A percentile compares a stretch with the other conserved stretches of the same genome.
phyloP scores from a whole-genome alignment of 495 filamentous ascomycete genomes.

The Lasiosphaeris hirsuta region DNA sequence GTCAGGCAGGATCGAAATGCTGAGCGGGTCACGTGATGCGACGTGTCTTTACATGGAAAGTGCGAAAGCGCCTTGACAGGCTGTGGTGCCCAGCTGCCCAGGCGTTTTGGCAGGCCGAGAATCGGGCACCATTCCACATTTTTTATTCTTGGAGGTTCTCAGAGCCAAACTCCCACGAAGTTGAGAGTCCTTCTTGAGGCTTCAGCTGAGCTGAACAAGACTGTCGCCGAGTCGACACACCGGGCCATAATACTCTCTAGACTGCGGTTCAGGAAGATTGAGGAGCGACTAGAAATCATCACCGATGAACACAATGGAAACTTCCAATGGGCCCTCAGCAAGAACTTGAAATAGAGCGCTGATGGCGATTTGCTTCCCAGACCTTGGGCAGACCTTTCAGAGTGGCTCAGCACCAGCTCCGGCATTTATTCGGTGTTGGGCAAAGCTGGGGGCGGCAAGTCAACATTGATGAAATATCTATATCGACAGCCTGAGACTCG shows the following conservation, averaged over 20 bases:
- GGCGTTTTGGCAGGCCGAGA: too few species aligned
- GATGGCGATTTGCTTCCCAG: background rate
- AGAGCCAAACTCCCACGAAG: too few species aligned
- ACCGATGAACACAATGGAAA: background rate
- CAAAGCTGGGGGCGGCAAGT: constrained; percentile 9
- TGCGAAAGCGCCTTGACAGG: too few species aligned
- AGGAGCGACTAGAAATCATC: background rate
- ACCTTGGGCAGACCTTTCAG: background rate
- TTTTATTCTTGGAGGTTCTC: too few species aligned
- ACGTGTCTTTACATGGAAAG: too few species aligned
- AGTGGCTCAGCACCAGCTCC: constrained; percentile 3
- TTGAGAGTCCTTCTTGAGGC: background rate
- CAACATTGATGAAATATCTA: constrained; percentile 8
- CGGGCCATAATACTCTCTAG: background rate
- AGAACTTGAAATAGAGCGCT: background rate
- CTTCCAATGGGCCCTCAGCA: background rate
- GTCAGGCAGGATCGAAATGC: too few species aligned
- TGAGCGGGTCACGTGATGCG: too few species aligned
- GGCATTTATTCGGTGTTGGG: constrained; percentile 9
- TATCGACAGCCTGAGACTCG: background rate
- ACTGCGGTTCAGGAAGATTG: background rate
- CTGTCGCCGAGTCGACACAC: background rate
- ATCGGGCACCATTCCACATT: too few species aligned
- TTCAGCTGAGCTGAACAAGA: background rate
- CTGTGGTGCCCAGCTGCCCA: too few species aligned